Percentiles rank a stretch among this genome's conserved stretches.
Conservation (phyloP, 2,329 filamentous ascomycete species). For the Escovopsis weberi region DNA sequence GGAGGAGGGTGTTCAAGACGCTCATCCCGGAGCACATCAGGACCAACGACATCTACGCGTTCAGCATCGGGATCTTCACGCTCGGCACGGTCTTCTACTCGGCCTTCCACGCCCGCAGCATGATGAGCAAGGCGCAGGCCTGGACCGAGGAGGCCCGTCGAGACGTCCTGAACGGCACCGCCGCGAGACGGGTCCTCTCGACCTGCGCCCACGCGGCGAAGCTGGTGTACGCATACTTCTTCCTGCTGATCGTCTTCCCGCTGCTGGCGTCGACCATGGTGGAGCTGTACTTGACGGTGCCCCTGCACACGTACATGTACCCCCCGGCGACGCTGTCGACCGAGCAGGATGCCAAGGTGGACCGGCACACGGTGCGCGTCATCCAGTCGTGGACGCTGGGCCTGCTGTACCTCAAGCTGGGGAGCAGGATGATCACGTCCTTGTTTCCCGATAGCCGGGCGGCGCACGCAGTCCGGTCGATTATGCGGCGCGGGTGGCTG, state of each 20-base stretch:
- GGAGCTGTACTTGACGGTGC: slow-evolving; percentile 80
- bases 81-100: slow-evolving; percentile 55
- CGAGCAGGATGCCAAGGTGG: slow-evolving; percentile 12
- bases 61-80: slow-evolving; percentile 77
- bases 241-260: slow-evolving; percentile 67
- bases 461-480: slow-evolving; percentile 58
- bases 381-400: slow-evolving; percentile 92
- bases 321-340: slow-evolving; percentile 16
- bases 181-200: slow-evolving; percentile 12
- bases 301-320: slow-evolving; percentile 66
- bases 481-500: slow-evolving; percentile 61
- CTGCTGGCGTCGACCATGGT: slow-evolving; percentile 64
- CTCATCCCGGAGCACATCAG: slow-evolving; percentile 57
- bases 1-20: slow-evolving; percentile 60
- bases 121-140: slow-evolving; percentile 18
- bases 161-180: slow-evolving; percentile 11
- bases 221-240: slow-evolving; percentile 60
- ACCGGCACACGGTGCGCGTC: slow-evolving; percentile 60
- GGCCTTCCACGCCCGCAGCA: slow-evolving; percentile 33
- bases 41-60: slow-evolving; percentile 93
- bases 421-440: slow-evolving; percentile 51
- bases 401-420: slow-evolving; percentile 76
- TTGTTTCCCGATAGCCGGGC: slow-evolving; percentile 56
- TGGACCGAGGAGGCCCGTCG: slow-evolving; percentile 14
- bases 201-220: slow-evolving; percentile 21